phyloP scores from a whole-genome alignment of 2,329 filamentous ascomycete genomes.

The Ophiostoma ulmi region DNA sequence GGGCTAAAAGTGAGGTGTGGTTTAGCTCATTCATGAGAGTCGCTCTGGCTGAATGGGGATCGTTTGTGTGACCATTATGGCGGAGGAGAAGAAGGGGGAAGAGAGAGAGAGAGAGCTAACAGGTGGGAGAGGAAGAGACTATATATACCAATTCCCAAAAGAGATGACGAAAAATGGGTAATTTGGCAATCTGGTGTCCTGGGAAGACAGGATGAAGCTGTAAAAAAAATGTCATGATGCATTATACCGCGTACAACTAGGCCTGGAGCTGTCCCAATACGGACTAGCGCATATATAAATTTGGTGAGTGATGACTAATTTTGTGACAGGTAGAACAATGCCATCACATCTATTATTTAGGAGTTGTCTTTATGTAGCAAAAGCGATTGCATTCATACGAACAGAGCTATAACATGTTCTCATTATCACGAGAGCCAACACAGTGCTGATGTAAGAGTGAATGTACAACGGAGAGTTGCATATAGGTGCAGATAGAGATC shows the following conservation, averaged over 20 bases:
- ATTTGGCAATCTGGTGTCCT: background rate
- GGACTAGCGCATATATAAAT: background rate
- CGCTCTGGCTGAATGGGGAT: background rate
- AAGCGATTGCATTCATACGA: background rate
- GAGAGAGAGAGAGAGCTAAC: background rate
- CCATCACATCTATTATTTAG: background rate
- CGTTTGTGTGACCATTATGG: background rate
- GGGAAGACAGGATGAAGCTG: constrained; percentile 10
- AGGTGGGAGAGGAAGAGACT: background rate
- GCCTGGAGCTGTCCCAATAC: background rate
- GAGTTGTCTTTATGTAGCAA: background rate
- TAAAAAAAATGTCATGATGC: constrained; percentile 20
- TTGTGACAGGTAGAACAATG: background rate
- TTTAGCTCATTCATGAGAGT: background rate
- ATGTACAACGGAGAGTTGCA: background rate
- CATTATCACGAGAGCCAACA: background rate
- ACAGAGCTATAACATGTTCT: background rate
- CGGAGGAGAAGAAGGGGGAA: background rate
- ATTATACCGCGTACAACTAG: constrained; percentile 18
- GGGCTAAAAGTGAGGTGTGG: background rate
- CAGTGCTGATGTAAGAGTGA: background rate
- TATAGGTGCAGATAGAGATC: background rate
- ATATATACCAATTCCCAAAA: background rate
- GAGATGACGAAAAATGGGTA: background rate
- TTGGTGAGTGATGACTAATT: background rate